phyloP scores from a whole-genome alignment of 2,329 filamentous ascomycete species.

The Stemphylium vesicarium region DNA sequence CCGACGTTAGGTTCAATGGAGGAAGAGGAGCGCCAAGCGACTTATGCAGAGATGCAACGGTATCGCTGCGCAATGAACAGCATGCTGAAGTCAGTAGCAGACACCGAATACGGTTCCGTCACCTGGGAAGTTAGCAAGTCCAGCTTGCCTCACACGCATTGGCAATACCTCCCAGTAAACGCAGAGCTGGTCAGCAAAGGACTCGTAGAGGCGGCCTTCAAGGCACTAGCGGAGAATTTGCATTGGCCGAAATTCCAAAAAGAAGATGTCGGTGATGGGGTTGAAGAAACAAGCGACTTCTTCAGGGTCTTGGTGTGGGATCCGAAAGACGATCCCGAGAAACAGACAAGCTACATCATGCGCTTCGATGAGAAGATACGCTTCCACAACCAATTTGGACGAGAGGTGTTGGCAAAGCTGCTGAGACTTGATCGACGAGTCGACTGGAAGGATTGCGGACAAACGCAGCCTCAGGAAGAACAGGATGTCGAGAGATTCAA shows the following conservation, averaged over 20 bases:
- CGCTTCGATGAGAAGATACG: conserved; percentile 72
- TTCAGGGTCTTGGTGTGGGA: conserved; percentile 84
- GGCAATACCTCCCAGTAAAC: conserved; percentile 87
- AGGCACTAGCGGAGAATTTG: conserved; percentile 82
- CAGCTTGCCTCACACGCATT: conserved; percentile 85
- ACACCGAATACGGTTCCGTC: conserved; percentile 73
- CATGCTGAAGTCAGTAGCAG: conserved; percentile 67
- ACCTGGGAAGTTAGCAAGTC: conserved; percentile 91
- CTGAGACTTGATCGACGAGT: conserved; percentile 78
- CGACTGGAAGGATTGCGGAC: conserved; percentile 84
- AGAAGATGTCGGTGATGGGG: conserved; percentile 50
- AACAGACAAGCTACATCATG: conserved; percentile 75
- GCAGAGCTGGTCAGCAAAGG: conserved; percentile 71
- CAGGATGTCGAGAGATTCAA: conserved; percentile 81
- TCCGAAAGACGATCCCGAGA: conserved; percentile 58
- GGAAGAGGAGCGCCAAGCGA: conserved; percentile 62
- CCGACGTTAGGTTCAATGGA: conserved; percentile 75
- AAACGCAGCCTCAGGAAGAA: conserved; percentile 78
- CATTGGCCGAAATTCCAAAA: conserved; percentile 62
- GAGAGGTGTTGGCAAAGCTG: conserved; percentile 86
- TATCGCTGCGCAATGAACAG: conserved; percentile 79
- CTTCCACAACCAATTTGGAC: conserved; percentile 90
- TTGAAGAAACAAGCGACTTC: conserved; percentile 63
- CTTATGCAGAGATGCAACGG: conserved; percentile 79
- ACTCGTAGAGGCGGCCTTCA: conserved; percentile 86